These are phyloP conservation scores for Elaeis oleifera DNA, from an alignment of 202 grass and related monocot genomes.

Conservation along the genomic window DNA sequence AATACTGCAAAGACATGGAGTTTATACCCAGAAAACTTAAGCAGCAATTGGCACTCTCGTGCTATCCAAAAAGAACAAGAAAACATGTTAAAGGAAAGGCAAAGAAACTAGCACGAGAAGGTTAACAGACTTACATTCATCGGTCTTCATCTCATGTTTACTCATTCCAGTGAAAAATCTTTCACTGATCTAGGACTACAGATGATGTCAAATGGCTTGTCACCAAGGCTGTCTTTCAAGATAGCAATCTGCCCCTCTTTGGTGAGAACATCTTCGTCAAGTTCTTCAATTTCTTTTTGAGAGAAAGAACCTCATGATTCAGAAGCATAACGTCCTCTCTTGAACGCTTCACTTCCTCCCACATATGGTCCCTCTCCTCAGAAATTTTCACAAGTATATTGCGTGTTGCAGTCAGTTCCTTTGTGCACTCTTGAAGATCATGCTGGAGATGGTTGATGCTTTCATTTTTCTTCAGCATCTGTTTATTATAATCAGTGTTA, in stretches of 20 bases:
- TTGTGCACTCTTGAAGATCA: neutral
- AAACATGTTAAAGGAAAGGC: too few relatives aligned
- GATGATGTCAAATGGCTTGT: conserved; percentile 8
- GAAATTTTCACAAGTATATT: neutral
- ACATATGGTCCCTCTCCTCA: conserved; percentile 6
- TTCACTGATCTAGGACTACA: conserved; percentile 9
- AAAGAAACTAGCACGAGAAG: too few relatives aligned
- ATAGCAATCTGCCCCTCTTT: conserved; percentile 12
- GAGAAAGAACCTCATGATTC: conserved; percentile 4
- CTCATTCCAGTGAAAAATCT: conserved; percentile 10
- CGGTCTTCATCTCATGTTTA: neutral
- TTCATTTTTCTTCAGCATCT: conserved; percentile 12
- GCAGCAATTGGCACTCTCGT: too few relatives aligned
- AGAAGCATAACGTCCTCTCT: conserved; percentile 7
- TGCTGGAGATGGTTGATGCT: neutral
- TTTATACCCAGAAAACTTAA: too few relatives aligned
- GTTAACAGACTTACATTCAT: too few relatives aligned
- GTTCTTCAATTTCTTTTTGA: conserved; percentile 8
- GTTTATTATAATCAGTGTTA: neutral
- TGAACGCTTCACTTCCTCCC: conserved; percentile 11
- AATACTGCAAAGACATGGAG: too few relatives aligned
- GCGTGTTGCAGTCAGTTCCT: conserved; percentile 1
- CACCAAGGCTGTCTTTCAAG: conserved; percentile 5
- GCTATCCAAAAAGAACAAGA: too few relatives aligned
- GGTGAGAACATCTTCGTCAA: conserved; percentile 4